Evolutionary conservation across 306 rosid species (phyloP).

Genomic region (Glycine latifolia): DNA sequence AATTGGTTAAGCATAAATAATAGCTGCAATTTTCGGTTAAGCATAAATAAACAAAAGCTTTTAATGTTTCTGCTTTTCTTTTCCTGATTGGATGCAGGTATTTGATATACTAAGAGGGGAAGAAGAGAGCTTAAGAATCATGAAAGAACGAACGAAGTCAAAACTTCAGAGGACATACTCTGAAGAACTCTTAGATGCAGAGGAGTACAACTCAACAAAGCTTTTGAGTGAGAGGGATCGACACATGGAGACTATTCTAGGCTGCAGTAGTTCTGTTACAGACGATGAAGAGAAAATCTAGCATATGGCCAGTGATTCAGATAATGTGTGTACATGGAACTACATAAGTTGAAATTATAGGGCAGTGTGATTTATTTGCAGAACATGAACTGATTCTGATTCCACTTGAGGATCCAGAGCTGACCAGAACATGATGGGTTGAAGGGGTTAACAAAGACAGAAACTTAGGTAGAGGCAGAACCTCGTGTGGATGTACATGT

Average conservation of each 20-base stretch:
- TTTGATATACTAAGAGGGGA: conserved; percentile 67
- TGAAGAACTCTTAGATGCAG: conserved; percentile 83
- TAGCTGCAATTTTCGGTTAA: no score
- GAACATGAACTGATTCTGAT: conserved; percentile 33
- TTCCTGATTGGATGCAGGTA: conserved; percentile 57
- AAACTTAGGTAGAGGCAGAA: conserved; percentile 15
- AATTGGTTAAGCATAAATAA: no score
- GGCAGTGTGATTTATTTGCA: conserved; percentile 23
- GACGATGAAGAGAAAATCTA: conserved; percentile 26
- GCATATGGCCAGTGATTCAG: conserved; percentile 25
- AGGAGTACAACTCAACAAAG: conserved; percentile 86
- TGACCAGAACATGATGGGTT: conserved; percentile 33
- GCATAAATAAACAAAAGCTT: neutral
- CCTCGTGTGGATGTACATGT: conserved; percentile 35
- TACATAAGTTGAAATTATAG: conserved; percentile 10
- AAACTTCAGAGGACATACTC: conserved; percentile 77
- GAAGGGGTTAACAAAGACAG: conserved; percentile 9
- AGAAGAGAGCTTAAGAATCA: conserved; percentile 46
- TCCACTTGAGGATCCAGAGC: conserved; percentile 34
- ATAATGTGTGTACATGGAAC: conserved; percentile 34
- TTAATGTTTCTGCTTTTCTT: neutral
- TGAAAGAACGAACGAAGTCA: conserved; percentile 58
- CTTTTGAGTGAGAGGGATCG: conserved; percentile 60
- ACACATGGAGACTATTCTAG: conserved; percentile 65
- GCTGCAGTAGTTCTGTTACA: conserved; percentile 39